Conservation (phyloP, 495 filamentous ascomycete genomes). For the Podospora sp. region DNA sequence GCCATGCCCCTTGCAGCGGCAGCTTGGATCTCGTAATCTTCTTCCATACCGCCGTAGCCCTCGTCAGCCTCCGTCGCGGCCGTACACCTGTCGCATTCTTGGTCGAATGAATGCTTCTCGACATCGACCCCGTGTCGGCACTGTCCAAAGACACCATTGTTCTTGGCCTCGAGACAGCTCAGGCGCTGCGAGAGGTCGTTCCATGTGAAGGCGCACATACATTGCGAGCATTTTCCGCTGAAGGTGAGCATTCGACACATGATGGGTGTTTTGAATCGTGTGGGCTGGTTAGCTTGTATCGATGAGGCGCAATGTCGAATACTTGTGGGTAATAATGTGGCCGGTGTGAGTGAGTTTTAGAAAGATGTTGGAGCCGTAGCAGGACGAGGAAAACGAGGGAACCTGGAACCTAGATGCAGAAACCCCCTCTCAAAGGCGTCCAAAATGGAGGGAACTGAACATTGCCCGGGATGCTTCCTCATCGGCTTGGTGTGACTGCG, state of each 20-base stretch:
- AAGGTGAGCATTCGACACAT: conserved; percentile 43
- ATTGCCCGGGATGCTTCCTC: background rate
- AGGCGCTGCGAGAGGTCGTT: conserved; percentile 38
- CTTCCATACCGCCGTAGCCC: conserved; percentile 38
- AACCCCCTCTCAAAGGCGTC: background rate
- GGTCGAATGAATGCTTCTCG: conserved; percentile 41
- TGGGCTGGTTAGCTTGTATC: background rate
- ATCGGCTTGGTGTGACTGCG: background rate
- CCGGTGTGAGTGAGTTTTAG: too few species aligned
- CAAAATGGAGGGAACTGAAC: background rate
- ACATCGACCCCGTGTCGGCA: conserved; percentile 32
- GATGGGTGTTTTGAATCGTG: conserved; percentile 1
- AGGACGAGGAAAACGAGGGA: too few species aligned
- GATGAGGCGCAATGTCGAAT: background rate
- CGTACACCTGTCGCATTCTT: conserved; percentile 40
- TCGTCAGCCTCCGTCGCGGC: conserved; percentile 35
- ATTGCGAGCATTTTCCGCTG: conserved; percentile 37
- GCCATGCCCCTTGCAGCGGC: conserved; percentile 5
- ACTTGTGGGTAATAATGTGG: too few species aligned
- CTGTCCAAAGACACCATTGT: conserved; percentile 37
- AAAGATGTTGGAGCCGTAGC: too few species aligned
- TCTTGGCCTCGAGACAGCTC: conserved; percentile 43
- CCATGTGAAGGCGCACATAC: conserved; percentile 33
- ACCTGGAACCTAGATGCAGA: background rate
- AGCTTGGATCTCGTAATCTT: conserved; percentile 19